phyloP scores from a whole-genome alignment of 495 filamentous ascomycete species.

The Thermochaetoides thermophila region DNA sequence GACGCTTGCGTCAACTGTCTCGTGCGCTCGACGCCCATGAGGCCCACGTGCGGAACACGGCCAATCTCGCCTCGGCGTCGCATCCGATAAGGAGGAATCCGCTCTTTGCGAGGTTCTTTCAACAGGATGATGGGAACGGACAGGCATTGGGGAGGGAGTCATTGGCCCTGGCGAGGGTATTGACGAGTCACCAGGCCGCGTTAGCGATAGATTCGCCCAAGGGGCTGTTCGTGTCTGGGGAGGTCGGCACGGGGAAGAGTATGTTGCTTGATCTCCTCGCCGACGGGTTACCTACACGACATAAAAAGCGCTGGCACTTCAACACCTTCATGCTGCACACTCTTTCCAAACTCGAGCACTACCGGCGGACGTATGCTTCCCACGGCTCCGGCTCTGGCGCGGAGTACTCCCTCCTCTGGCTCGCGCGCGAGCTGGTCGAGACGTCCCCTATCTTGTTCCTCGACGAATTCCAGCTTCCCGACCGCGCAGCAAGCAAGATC shows the following conservation, averaged over 20 bases:
- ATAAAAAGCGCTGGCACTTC: slow-evolving; percentile 59
- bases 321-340: slow-evolving; percentile 63
- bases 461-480: slow-evolving; percentile 62
- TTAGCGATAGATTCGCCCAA: slow-evolving; percentile 45
- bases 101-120: slow-evolving; percentile 31
- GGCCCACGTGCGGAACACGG: slow-evolving; percentile 2
- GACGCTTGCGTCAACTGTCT: slow-evolving; percentile 36
- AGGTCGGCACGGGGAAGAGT: slow-evolving; percentile 57
- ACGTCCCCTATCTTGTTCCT: slow-evolving; percentile 56
- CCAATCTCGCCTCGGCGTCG: slow-evolving; percentile 24
- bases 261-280: slow-evolving; percentile 59
- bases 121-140: slow-evolving; percentile 14
- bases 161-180: slow-evolving; percentile 42
- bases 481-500: slow-evolving; percentile 52
- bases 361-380: slow-evolving; percentile 26
- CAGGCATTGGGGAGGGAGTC: slow-evolving; percentile 22
- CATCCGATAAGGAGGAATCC: slow-evolving; percentile 37
- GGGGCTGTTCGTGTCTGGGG: slow-evolving; percentile 52
- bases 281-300: slow-evolving; percentile 47
- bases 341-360: slow-evolving; percentile 44
- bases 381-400: slow-evolving; percentile 10
- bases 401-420: slow-evolving; percentile 48
- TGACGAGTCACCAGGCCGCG: slow-evolving; percentile 49
- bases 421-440: slow-evolving; percentile 51
- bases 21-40: slow-evolving; percentile 23